Percentiles rank a stretch among this genome's conserved stretches.
Evolutionary conservation across 495 filamentous ascomycete species (phyloP).

Genomic region (Lasiosphaeria miniovina): DNA sequence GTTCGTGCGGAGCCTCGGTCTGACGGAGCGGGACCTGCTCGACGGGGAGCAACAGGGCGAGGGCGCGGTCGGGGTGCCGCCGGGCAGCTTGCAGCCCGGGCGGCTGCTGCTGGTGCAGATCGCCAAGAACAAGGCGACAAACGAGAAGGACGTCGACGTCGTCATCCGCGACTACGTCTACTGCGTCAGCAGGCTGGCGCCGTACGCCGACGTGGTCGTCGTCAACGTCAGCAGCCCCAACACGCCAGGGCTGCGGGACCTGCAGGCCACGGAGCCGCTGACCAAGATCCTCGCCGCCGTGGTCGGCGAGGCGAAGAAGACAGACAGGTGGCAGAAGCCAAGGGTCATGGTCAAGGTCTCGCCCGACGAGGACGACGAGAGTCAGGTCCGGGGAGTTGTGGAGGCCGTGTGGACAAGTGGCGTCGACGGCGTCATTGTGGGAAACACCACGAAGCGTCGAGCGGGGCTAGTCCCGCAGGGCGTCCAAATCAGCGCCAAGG

Average conservation of each 20-base stretch:
- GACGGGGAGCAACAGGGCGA: too few relatives aligned
- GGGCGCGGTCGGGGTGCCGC: conserved; percentile 55
- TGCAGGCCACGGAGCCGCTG: conserved; percentile 79
- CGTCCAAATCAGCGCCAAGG: conserved; percentile 59
- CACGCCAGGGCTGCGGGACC: conserved; percentile 79
- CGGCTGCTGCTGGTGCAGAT: conserved; percentile 87
- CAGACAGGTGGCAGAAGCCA: conserved; percentile 69
- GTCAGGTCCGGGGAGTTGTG: conserved; percentile 82
- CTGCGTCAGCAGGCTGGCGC: conserved; percentile 75
- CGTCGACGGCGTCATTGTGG: conserved; percentile 94
- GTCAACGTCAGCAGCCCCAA: conserved; percentile 98
- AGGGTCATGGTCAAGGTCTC: conserved; percentile 96
- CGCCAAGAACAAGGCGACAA: conserved; percentile 92
- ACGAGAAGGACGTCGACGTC: conserved; percentile 77
- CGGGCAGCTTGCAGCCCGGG: conserved; percentile 71
- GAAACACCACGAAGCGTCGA: conserved; percentile 88
- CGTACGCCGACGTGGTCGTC: conserved; percentile 88
- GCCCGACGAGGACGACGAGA: conserved; percentile 83
- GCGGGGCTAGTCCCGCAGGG: conserved; percentile 64
- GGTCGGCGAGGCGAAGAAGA: conserved; percentile 66
- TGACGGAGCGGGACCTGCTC: conserved; percentile 69
- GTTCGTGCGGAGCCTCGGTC: conserved; percentile 67
- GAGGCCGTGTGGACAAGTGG: conserved; percentile 79
- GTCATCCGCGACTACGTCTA: conserved; percentile 82
- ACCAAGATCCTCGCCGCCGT: conserved; percentile 77